Conservation (phyloP, 2,329 filamentous ascomycete species). For the Thelonectria rubi region DNA sequence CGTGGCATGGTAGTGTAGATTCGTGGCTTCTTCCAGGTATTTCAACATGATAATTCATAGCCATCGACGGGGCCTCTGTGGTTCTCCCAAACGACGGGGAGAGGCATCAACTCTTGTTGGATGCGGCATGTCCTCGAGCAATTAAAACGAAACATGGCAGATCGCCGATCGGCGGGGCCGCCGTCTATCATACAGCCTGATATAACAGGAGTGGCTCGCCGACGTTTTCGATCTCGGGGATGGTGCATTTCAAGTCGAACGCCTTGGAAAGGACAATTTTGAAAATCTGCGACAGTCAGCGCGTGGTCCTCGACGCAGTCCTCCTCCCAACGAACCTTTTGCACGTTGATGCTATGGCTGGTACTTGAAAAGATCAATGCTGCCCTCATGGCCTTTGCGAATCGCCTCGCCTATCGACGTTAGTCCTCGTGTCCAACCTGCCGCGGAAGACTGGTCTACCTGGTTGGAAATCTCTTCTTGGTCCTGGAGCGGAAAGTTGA, state of each 20-base stretch:
- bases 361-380: conserved; percentile 98
- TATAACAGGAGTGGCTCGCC: conserved; percentile 96
- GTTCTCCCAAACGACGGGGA: conserved; percentile 11
- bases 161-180: conserved; percentile 11
- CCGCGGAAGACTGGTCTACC: conserved; percentile 57
- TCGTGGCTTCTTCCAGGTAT: conserved; percentile 35
- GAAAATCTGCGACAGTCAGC: conserved; percentile 77
- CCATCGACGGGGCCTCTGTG: conserved; percentile 28
- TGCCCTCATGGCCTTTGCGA: conserved; percentile 98
- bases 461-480: conserved; percentile 99
- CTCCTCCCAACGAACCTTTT: conserved; percentile 74
- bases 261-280: conserved; percentile 99
- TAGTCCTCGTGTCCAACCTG: not conserved
- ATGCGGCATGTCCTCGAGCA: conserved; percentile 9
- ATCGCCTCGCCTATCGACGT: conserved; percentile 80
- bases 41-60: conserved; percentile 34
- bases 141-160: conserved; percentile 19
- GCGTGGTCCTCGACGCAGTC: conserved; percentile 18
- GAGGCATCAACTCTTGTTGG: conserved; percentile 8
- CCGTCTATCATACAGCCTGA: conserved; percentile 61
- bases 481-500: conserved; percentile 96
- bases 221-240: conserved; percentile 97
- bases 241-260: conserved; percentile 98
- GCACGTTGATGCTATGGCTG: conserved; percentile 98
- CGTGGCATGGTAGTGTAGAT: conserved; percentile 23